Base-by-base conservation (phyloP, 768 basidiomycete species). In the Boletus insuetus region DNA sequence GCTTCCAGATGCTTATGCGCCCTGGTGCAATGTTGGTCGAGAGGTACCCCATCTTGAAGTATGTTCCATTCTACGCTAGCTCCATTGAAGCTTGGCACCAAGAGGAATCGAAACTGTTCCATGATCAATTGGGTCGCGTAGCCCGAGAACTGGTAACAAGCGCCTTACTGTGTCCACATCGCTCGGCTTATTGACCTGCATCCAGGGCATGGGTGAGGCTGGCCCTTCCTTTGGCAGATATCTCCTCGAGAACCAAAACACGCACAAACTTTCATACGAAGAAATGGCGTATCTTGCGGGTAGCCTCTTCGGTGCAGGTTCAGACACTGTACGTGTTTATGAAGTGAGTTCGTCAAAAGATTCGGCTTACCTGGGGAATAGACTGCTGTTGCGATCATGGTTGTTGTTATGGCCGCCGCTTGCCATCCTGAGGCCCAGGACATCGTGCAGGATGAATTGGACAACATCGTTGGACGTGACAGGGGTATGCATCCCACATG, bases 251-350 rank as follows among this genome's bases (percentile, higher is more conserved):
- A 78, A 78, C 17, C 82, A 85, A 60, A 54, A 64, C 2, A 77
- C 81, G 44, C 78, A 82, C 45, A 79, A 77, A 12, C 75, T 86
- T 11, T 77, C 82, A 3, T 73, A 81, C 51, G 73, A 80, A 51
- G 84, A 87, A 61, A 77, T 79, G 26, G 80, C 84, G 0, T 87
- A 86, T 64, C 77, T 87, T 24, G 80, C 81, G 0, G 85, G 85
- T 0, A 77, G 78, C 38, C 80, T 87, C 69, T 87, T 84, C 55
- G 85, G 85, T 24, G 85, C 84, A 34, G 85, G 85, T 14, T 79
- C 82, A 0, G 85, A 85, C 58, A 86, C 85, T 14, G 76, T 74
- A 51, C 38, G 71, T 64, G n/a, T 37, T 39, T 35, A 22, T n/a
- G 38, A 37, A 12, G 24, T 24, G 22, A 17, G 2, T 22, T 34